Conservation (phyloP, 768 basidiomycete genomes). For the Russula sp. region DNA sequence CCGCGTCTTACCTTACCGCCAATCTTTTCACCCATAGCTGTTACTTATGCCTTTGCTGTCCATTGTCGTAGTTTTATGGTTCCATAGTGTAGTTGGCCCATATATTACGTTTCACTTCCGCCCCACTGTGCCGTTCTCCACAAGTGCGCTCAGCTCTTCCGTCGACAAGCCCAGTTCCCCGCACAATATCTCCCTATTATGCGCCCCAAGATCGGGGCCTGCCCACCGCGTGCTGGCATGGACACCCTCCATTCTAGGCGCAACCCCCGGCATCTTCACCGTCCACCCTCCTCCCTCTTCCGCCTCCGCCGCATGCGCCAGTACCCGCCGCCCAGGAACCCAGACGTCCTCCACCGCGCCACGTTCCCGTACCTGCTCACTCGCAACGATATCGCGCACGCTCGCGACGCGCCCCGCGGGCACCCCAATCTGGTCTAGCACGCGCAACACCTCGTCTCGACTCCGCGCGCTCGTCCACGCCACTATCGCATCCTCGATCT, state of each 20-base stretch:
- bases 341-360: conserved; percentile 53
- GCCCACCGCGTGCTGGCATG: conserved; percentile 57
- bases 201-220: conserved; percentile 55
- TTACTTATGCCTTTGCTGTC: too few species aligned
- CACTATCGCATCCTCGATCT: conserved; percentile 57
- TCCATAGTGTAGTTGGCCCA: too few species aligned
- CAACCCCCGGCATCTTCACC: conserved; percentile 61
- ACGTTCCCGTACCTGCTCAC: conserved; percentile 46
- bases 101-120: too few species aligned
- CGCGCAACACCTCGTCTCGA: conserved; percentile 45
- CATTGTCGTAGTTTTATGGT: too few species aligned
- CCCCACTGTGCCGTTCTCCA: not conserved
- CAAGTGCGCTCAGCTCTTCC: conserved; percentile 24
- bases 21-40: too few species aligned
- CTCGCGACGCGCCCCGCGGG: conserved; percentile 58
- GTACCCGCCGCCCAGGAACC: conserved; percentile 31
- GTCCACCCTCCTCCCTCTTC: conserved; percentile 44
- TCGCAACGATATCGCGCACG: conserved; percentile 56
- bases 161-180: conserved; percentile 26
- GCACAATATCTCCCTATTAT: conserved; percentile 30
- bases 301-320: not conserved
- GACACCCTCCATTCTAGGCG: conserved; percentile 54
- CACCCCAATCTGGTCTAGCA: conserved; percentile 45
- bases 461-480: conserved; percentile 47
- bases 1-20: too few species aligned